Evolutionary conservation across 2,329 filamentous ascomycete genomes (phyloP), one percentile per base, ranked within the genome.

Genomic region (Fusarium goolgardi): DNA sequence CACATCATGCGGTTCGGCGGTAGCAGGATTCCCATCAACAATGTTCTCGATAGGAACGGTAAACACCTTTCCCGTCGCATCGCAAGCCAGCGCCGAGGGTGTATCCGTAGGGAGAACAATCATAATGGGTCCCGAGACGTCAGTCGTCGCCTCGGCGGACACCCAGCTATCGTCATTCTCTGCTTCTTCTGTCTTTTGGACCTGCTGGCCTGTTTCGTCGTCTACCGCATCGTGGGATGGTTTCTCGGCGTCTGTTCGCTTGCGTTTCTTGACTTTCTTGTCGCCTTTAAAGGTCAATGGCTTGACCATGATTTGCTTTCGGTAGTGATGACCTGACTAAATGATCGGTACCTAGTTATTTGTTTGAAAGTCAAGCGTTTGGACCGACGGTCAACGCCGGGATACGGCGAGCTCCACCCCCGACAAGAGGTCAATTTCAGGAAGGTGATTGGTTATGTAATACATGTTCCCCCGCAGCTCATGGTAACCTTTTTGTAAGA

Each of bases 211-310:
- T 13, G 37, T 27, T 20, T 69, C 61, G 31, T 57, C 54, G 65
- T 64, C 45, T 57, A 39, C 46, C 25, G 55, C 62, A 67, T 71
- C 51, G 68, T 55, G 52, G 43, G 86, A 39, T 29, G 77, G 15
- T 62, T 84, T 81, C 43, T 87, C 83, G 43, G 81, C 81, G 53
- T 84, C 82, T 47, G 85, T 81, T 72, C 92, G 89, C 85, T 97
- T 97, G 78, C 93, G 88, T 84, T 97, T 97, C 81, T 96, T 97
- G 62, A 88, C 82, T 82, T 96, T 96, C 81, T 96, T 97, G 82
- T 99, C 96, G 84, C 96, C 96, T 82, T 99, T 99, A 85, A 99
- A 99, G 49, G 89, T 85, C 60, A 99, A 87, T 47, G 95, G 90
- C 78, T 97, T 97, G 72, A 97, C 90, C 92, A 96, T 96, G 65